phyloP scores from a whole-genome alignment of 2,329 filamentous ascomycete genomes.

The Ramularia collo-cygni region DNA sequence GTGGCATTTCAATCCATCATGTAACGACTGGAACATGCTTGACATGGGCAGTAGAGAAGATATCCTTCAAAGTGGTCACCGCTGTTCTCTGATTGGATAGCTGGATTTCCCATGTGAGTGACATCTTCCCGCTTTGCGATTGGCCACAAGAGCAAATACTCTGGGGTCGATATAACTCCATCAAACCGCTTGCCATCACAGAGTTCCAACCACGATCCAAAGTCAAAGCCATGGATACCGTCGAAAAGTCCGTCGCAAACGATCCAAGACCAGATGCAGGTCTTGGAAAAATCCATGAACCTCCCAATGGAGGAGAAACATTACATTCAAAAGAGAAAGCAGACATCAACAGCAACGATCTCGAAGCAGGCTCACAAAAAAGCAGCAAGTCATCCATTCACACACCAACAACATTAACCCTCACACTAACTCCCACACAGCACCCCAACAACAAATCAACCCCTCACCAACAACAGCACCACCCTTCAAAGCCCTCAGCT shows the following conservation, averaged over 20 bases:
- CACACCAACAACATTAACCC: not conserved
- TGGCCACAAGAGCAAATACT: no score
- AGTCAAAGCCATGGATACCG: conserved; percentile 13
- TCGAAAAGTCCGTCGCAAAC: conserved; percentile 15
- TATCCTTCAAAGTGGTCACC: no score
- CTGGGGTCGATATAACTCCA: no score
- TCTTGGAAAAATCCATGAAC: conserved; percentile 3
- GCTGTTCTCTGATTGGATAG: no score
- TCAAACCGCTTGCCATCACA: no score
- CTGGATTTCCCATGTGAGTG: no score
- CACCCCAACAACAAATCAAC: conserved; percentile 49
- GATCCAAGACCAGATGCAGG: conserved; percentile 11
- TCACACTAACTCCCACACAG: not conserved
- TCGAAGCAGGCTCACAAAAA: not conserved
- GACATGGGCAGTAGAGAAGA: no score
- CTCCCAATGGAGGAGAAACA: not conserved
- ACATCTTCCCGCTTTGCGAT: no score
- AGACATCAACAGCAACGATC: not conserved
- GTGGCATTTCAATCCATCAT: no score
- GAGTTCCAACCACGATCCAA: no score
- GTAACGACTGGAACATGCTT: no score
- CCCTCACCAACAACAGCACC: conserved; percentile 40
- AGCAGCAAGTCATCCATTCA: not conserved
- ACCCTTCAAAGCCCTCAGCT: conserved; percentile 36
- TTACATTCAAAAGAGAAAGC: not conserved